These are phyloP conservation scores for Lunularia cruciata DNA, from an alignment of 225 moss, liverwort and hornwort species.

Conservation along the genomic window DNA sequence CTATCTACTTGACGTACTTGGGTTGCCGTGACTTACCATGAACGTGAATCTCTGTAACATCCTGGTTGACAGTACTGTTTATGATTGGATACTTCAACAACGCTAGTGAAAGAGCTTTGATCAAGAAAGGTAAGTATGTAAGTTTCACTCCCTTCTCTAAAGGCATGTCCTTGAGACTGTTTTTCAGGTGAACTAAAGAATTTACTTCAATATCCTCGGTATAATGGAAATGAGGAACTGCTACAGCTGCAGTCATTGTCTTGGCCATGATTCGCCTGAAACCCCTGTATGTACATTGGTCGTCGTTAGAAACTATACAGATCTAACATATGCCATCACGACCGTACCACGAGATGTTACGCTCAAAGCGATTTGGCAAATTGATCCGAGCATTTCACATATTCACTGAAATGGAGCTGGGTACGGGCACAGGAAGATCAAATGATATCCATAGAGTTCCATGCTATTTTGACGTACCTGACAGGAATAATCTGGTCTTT, in stretches of 20 bases:
- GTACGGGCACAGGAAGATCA: too few species aligned
- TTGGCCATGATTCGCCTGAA: constrained; percentile 82
- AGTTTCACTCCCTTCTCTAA: constrained; percentile 69
- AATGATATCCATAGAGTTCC: background rate
- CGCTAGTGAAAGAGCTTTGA: constrained; percentile 83
- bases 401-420: background rate
- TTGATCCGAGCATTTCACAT: too few species aligned
- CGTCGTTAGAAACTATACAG: background rate
- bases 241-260: constrained; percentile 81
- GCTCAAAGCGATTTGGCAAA: too few species aligned
- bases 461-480: constrained; percentile 42
- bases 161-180: constrained; percentile 47
- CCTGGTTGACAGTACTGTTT: constrained; percentile 82
- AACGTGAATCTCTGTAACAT: constrained; percentile 71
- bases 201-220: constrained; percentile 82
- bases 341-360: too few species aligned
- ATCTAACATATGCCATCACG: too few species aligned
- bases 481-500: constrained; percentile 67
- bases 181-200: constrained; percentile 58
- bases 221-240: constrained; percentile 86
- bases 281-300: constrained; percentile 53
- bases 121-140: constrained; percentile 77
- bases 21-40: constrained; percentile 49
- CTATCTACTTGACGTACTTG: too few species aligned
- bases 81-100: constrained; percentile 75